Conservation (phyloP, 2,329 filamentous ascomycete genomes). For the Coniosporium tulheliwenetii region DNA sequence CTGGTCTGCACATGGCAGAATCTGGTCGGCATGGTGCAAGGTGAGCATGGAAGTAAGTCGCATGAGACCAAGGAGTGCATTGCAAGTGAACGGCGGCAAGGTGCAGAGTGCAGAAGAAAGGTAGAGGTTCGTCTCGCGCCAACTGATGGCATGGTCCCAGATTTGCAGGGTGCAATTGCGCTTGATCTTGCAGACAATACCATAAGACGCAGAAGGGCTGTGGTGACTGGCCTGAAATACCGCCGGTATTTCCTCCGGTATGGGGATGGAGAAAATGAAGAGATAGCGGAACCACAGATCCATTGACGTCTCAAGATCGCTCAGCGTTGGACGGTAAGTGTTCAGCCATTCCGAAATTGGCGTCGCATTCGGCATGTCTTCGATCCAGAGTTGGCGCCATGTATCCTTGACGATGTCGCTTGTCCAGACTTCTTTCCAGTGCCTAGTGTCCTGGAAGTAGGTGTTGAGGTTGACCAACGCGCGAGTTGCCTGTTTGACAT, state of each 20-base stretch:
- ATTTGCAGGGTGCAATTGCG: conserved; percentile 44
- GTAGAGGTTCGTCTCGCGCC: conserved; percentile 36
- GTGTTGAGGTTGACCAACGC: conserved; percentile 27
- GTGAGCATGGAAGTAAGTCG: conserved; percentile 24
- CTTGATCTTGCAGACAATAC: conserved; percentile 46
- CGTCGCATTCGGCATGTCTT: conserved; percentile 25
- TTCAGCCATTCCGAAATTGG: conserved; percentile 28
- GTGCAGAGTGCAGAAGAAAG: conserved; percentile 24
- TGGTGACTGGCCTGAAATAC: conserved; percentile 50
- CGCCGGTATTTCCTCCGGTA: conserved; percentile 39
- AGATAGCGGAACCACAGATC: conserved; percentile 31
- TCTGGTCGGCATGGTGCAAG: conserved; percentile 39
- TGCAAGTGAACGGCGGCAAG: conserved; percentile 22
- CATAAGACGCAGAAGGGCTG: conserved; percentile 44
- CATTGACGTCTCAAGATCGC: conserved; percentile 28
- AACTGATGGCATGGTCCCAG: conserved; percentile 49
- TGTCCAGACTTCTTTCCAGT: conserved; percentile 32
- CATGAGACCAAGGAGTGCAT: conserved; percentile 22
- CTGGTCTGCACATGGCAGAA: conserved; percentile 42
- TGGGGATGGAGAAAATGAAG: conserved; percentile 41
- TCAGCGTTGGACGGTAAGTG: conserved; percentile 28
- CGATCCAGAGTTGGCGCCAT: conserved; percentile 30
- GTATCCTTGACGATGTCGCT: conserved; percentile 29
- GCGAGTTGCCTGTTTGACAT: conserved; percentile 24
- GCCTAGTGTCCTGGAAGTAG: conserved; percentile 26